Base-by-base conservation (phyloP, 2,329 filamentous ascomycete species). In the Cercospora brassicicola region DNA sequence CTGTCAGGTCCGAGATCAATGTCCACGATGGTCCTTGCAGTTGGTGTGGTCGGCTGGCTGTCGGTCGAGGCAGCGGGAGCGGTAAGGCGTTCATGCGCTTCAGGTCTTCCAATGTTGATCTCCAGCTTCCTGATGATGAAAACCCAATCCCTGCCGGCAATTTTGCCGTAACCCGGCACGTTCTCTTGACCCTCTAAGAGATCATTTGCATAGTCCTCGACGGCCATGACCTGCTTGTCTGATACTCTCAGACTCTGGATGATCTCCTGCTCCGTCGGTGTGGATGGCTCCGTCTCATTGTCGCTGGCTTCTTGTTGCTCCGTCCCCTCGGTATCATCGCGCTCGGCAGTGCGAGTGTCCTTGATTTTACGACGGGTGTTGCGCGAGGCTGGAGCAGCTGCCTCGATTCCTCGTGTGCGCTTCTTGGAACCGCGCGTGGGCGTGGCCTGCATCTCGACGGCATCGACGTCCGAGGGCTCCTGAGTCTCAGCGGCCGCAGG, bases 131-230 rank as follows among this genome's bases (percentile, higher is more conserved):
- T 91, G 68, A 94, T 88, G 77, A 93, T 94, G 79, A 90, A 95
- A 9, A 91, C 93, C 92, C 92, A 95, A 77, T 92, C 90, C 72
- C 89, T 87, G 15, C 91, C 92, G 20, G 91, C 89, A 69, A 95
- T 90, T 81, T 94, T 94, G 65, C 91, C 92, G 78, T 92, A 95
- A 39, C 92, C 92, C 6, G 82, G 80, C 33, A 83, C 81, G 73
- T 82, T 74, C 78, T 82, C 76, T 76, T 79, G 73, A 71, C 82
- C 77, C 76, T 81, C 80, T 59, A 84, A 81, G 56, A 84, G 76
- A 65, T 84, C 81, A 67, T 86, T 83, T 1, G 84, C 84, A 72
- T 88, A 90, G 57, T 86, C 81, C 48, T 89, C 76, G 1, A 83
- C 78, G n/a, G 85, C 83, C 69, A 89, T 86, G 1, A 90, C 82